phyloP scores from a whole-genome alignment of 2,329 filamentous ascomycete genomes.

The Penicillium crustosum region DNA sequence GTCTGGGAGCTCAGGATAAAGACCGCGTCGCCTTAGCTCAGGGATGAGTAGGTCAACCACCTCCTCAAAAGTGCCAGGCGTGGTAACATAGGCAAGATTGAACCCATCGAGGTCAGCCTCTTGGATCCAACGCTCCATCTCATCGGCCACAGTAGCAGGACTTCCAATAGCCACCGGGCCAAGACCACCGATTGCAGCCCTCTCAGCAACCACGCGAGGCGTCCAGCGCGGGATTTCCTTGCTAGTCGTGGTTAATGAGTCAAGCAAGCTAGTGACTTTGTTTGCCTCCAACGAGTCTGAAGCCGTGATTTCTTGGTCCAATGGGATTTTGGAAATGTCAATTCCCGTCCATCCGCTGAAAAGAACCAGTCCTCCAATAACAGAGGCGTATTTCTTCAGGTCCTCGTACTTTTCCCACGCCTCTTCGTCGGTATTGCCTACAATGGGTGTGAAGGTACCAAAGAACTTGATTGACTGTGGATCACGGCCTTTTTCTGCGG shows the following conservation, averaged over 20 bases:
- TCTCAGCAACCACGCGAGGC: constrained; percentile 48
- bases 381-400: constrained; percentile 53
- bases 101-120: constrained; percentile 47
- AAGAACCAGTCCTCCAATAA: constrained; percentile 56
- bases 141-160: constrained; percentile 48
- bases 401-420: constrained; percentile 55
- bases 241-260: constrained; percentile 51
- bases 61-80: constrained; percentile 54
- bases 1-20: constrained; percentile 42
- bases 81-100: constrained; percentile 51
- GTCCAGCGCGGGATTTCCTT: constrained; percentile 51
- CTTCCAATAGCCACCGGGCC: constrained; percentile 52
- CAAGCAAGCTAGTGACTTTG: constrained; percentile 52
- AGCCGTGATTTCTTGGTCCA: constrained; percentile 58
- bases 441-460: constrained; percentile 51
- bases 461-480: constrained; percentile 59
- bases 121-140: constrained; percentile 49
- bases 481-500: constrained; percentile 54
- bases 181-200: constrained; percentile 51
- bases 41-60: constrained; percentile 52
- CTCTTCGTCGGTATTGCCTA: constrained; percentile 54
- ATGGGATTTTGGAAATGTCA: constrained; percentile 57
- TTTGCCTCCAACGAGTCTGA: constrained; percentile 56
- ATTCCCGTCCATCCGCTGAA: constrained; percentile 62
- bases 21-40: constrained; percentile 45